A percentile compares a stretch with the other conserved stretches of the same genome.
Conservation (phyloP, 225 moss, liverwort and hornwort genomes). For the Antitrichia curtipendula region DNA sequence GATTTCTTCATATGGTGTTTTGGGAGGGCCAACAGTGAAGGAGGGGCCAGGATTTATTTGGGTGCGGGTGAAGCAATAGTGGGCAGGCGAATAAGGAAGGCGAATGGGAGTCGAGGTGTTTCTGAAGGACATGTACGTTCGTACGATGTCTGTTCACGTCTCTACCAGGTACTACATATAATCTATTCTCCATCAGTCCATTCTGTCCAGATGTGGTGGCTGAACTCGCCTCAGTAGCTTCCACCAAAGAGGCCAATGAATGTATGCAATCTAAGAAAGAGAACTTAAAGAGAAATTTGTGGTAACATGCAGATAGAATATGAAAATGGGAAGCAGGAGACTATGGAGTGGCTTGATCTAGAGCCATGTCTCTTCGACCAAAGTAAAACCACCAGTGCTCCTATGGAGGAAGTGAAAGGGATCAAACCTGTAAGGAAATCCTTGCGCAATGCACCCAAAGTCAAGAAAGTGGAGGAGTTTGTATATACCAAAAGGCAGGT, state of each 20-base stretch:
- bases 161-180: slow-evolving; percentile 25
- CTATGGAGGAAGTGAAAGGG: slow-evolving; percentile 8
- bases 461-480: slow-evolving; percentile 35
- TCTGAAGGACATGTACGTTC: slow-evolving; percentile 20
- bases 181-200: not conserved
- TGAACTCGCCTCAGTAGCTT: not conserved
- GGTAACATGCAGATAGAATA: slow-evolving; percentile 21
- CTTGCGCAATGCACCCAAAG: slow-evolving; percentile 25
- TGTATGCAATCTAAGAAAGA: not conserved
- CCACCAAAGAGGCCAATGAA: not conserved
- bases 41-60: slow-evolving; percentile 10
- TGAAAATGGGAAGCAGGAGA: slow-evolving; percentile 24
- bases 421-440: slow-evolving; percentile 23
- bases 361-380: slow-evolving; percentile 23
- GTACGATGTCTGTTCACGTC: slow-evolving; percentile 21
- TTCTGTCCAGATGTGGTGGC: not conserved
- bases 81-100: slow-evolving; percentile 29
- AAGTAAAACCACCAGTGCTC: slow-evolving; percentile 10
- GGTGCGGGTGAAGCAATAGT: slow-evolving; percentile 17
- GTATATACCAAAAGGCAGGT: slow-evolving; percentile 28
- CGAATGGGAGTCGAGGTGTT: slow-evolving; percentile 10
- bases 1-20: slow-evolving; percentile 1
- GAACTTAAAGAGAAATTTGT: not conserved
- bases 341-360: slow-evolving; percentile 29
- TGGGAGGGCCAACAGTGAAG: slow-evolving; percentile 15